These are phyloP conservation scores for Arctium lappa DNA, from an alignment of 129 eudicot genomes.

Conservation along the genomic window DNA sequence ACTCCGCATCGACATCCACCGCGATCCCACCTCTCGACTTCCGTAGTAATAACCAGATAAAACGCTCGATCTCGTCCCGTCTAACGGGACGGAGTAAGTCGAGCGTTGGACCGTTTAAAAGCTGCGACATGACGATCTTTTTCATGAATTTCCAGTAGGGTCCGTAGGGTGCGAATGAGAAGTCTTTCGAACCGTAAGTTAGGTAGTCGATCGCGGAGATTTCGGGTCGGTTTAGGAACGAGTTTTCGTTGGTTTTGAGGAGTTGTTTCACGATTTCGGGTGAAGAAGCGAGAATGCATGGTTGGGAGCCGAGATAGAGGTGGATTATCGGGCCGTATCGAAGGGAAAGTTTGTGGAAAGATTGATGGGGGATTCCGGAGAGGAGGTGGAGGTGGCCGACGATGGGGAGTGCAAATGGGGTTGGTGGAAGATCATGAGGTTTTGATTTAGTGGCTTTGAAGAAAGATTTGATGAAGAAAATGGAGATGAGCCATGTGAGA, in stretches of 20 bases:
- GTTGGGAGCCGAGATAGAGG: conserved; percentile 28
- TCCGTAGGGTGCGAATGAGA: conserved; percentile 35
- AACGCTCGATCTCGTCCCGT: conserved; percentile 26
- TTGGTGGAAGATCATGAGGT: conserved; percentile 30
- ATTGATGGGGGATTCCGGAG: conserved; percentile 26
- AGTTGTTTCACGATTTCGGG: conserved; percentile 37
- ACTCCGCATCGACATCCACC: conserved; percentile 32
- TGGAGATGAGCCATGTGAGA: neutral
- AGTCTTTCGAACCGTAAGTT: conserved; percentile 23
- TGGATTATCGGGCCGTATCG: conserved; percentile 38
- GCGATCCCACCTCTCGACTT: conserved; percentile 17
- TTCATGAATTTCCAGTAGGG: conserved; percentile 52
- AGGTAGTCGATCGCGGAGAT: conserved; percentile 20
- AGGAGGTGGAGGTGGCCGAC: conserved; percentile 57
- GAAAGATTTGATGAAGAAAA: neutral
- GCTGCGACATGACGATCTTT: conserved; percentile 46
- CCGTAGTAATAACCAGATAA: conserved; percentile 19
- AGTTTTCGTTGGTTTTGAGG: conserved; percentile 41
- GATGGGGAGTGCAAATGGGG: conserved; percentile 43
- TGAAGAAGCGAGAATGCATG: conserved; percentile 35
- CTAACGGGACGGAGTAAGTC: conserved; percentile 32
- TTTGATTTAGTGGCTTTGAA: neutral
- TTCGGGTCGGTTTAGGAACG: conserved; percentile 30
- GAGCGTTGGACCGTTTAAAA: conserved; percentile 36
- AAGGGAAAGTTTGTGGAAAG: conserved; percentile 42